Percentiles rank a stretch among this genome's conserved stretches.
phyloP scores from a whole-genome alignment of 78 protist genomes.

The Polysphondylium violaceum region DNA sequence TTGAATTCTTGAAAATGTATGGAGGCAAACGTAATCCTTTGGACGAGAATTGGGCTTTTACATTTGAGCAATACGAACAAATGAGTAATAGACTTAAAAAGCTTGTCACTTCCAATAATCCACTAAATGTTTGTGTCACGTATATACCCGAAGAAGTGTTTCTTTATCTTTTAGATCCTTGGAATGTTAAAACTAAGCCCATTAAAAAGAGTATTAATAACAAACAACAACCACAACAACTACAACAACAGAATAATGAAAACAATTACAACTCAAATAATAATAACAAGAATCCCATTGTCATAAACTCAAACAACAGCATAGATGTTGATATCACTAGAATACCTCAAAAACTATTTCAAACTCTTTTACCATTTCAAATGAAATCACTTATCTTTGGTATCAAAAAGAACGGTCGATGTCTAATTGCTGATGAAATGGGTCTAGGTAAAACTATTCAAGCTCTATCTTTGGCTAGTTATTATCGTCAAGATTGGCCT shows the following conservation, averaged over 20 bases:
- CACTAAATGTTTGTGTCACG: background rate
- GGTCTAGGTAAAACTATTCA: slow-evolving; percentile 91
- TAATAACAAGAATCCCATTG: background rate
- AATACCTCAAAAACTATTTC: slow-evolving; percentile 35
- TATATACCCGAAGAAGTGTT: background rate
- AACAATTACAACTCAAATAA: background rate
- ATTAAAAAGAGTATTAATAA: no score
- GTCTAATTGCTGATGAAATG: slow-evolving; percentile 88
- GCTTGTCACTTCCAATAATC: background rate
- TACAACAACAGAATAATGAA: background rate
- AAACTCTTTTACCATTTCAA: slow-evolving; percentile 61
- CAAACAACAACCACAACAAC: background rate
- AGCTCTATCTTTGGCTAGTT: slow-evolving; percentile 78
- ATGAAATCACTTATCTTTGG: slow-evolving; percentile 60
- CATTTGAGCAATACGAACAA: background rate
- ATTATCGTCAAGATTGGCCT: slow-evolving; percentile 86
- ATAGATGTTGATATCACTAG: background rate
- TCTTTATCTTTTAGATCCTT: background rate
- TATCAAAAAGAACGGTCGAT: slow-evolving; percentile 39
- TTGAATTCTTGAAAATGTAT: background rate
- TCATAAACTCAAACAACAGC: no score
- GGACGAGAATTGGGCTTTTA: slow-evolving; percentile 42
- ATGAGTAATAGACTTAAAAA: background rate
- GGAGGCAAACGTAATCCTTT: slow-evolving; percentile 2
- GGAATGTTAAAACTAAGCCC: background rate